Percentiles rank a stretch among this genome's conserved stretches.
These are phyloP conservation scores for Phellopilus nigrolimitatus DNA, from an alignment of 1,284 basidiomycete species.

Conservation along the genomic window DNA sequence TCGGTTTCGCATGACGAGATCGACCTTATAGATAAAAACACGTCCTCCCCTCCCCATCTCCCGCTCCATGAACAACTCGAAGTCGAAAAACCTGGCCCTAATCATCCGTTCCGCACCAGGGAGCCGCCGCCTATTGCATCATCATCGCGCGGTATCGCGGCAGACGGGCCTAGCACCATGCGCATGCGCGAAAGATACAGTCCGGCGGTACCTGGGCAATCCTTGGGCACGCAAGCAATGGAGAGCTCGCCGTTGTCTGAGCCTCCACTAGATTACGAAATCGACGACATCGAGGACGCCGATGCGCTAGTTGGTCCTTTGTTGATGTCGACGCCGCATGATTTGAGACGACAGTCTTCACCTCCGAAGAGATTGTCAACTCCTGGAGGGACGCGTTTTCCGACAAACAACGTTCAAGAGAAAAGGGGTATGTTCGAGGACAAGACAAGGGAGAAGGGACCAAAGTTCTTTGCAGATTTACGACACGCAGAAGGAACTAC, in stretches of 20 bases:
- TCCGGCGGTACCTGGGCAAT: too few relatives aligned
- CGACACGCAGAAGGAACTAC: neutral
- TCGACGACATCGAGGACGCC: slow-evolving; percentile 6
- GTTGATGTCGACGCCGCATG: neutral
- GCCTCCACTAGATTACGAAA: too few relatives aligned
- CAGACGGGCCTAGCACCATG: slow-evolving; percentile 3
- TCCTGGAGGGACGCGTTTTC: neutral
- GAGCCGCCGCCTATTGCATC: neutral
- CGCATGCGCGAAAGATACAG: neutral
- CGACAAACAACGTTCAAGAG: neutral
- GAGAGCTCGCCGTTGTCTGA: neutral
- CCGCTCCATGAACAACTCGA: too few relatives aligned
- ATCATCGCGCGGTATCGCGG: neutral
- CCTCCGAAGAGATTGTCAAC: neutral
- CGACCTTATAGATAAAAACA: too few relatives aligned
- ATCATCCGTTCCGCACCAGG: neutral
- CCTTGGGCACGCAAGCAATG: too few relatives aligned
- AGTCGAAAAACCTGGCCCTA: neutral
- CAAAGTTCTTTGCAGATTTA: neutral
- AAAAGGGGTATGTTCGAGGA: neutral
- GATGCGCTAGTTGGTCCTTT: neutral
- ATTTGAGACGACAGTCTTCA: too few relatives aligned
- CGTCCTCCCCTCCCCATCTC: too few relatives aligned
- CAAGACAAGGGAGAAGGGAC: neutral
- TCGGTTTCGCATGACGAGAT: too few relatives aligned